Percentiles rank a stretch among this genome's conserved stretches.
These are phyloP conservation scores for Mucuna pruriens DNA, from an alignment of 306 rosid species.

Conservation along the genomic window DNA sequence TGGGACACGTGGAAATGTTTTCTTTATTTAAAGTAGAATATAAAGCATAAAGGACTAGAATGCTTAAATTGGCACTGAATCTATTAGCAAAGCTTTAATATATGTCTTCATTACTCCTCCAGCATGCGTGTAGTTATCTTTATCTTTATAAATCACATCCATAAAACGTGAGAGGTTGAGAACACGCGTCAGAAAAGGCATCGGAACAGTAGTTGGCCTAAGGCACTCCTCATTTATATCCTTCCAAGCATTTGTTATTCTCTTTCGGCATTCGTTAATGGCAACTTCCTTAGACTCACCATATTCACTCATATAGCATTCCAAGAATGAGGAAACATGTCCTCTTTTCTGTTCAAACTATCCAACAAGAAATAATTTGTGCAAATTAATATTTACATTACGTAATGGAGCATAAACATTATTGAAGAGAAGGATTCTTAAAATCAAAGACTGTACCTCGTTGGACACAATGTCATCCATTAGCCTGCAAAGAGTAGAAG, in stretches of 20 bases:
- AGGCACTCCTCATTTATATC: conserved; percentile 34
- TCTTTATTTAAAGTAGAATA: background rate
- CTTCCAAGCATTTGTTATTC: conserved; percentile 32
- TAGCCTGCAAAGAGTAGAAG: conserved; percentile 37
- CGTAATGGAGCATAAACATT: background rate
- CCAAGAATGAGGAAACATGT: conserved; percentile 33
- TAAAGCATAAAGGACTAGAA: background rate
- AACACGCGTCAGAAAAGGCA: background rate
- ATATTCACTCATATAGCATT: conserved; percentile 41
- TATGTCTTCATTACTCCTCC: conserved; percentile 24
- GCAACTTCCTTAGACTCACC: conserved; percentile 37
- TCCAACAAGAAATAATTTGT: background rate
- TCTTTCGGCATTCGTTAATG: background rate
- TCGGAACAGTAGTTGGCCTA: conserved; percentile 13
- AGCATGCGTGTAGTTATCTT: conserved; percentile 26
- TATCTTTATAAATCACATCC: conserved; percentile 24
- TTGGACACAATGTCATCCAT: conserved; percentile 54
- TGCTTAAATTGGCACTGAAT: conserved; percentile 4
- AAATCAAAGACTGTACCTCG: conserved; percentile 27
- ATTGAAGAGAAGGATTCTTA: background rate
- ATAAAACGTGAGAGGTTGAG: conserved; percentile 21
- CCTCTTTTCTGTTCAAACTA: conserved; percentile 47
- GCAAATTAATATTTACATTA: background rate
- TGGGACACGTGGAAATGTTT: background rate
- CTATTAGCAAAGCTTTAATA: conserved; percentile 24